These are phyloP conservation scores for Magnolia kwangsiensis DNA, from an alignment of 164 flowering plant species.

Conservation along the genomic window DNA sequence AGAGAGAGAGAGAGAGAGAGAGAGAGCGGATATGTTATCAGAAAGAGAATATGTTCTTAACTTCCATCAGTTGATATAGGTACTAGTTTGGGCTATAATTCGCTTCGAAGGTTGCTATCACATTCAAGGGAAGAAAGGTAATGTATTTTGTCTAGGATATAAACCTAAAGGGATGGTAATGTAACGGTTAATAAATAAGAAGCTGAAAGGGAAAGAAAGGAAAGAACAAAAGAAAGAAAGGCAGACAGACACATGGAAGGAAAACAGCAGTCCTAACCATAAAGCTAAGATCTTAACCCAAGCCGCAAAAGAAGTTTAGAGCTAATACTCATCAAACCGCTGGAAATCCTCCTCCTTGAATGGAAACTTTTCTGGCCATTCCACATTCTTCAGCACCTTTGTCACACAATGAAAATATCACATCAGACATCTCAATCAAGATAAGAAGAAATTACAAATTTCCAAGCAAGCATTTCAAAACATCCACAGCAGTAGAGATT, in stretches of 20 bases:
- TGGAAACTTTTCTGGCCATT: conserved; percentile 91
- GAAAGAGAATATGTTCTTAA: too few species aligned
- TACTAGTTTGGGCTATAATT: too few species aligned
- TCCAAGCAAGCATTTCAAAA: too few species aligned
- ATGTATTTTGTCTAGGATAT: too few species aligned
- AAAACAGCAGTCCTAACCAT: background rate
- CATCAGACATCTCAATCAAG: background rate
- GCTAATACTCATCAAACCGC: conserved; percentile 76
- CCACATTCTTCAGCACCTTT: conserved; percentile 72
- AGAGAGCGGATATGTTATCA: too few species aligned
- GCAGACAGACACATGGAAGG: background rate
- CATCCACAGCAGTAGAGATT: too few species aligned
- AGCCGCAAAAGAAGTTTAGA: conserved; percentile 8
- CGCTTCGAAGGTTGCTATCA: too few species aligned
- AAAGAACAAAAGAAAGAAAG: background rate
- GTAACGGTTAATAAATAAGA: background rate
- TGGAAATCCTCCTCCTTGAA: conserved; percentile 87
- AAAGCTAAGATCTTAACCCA: background rate
- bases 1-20: too few species aligned
- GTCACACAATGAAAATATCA: background rate
- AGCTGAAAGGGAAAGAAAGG: background rate
- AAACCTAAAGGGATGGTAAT: too few species aligned
- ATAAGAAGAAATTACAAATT: too few species aligned
- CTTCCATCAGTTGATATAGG: too few species aligned
- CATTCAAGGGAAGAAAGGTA: too few species aligned